Evolutionary conservation across 2,329 filamentous ascomycete species (phyloP), one percentile per base, ranked within the genome.

Genomic region (Penicillium sp.): DNA sequence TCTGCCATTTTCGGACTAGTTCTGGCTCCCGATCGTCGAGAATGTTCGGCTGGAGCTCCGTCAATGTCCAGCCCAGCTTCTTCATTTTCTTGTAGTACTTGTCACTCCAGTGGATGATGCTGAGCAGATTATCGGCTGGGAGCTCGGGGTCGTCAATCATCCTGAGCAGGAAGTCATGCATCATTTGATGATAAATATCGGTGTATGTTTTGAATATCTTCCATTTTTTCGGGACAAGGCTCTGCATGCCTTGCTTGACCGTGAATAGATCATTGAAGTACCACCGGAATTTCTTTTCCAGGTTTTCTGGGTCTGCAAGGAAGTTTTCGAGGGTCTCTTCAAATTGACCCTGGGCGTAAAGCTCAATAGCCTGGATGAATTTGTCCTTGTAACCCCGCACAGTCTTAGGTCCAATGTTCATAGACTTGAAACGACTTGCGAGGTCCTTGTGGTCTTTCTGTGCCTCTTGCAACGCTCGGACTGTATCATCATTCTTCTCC

Each of bases 261-360:
- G 91, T 91, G 73, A 95, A 96, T 36, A 99, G 83, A 72, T 99
- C 93, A 77, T 97, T 97, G 78, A 97, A 99, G 75, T 87, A 99
- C 94, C 94, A 99, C 68, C 89, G 89, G 75, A 96, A 85, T 62
- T 84, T 86, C 78, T 96, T 96, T 61, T 95, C 90, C 44, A 99
- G 80, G 66, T 84, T 86, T 47, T 87, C 83, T 0, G 94, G 90
- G 68, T 97, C 91, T 36, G 88, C 88, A 50, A 93, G 77, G 72
- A 99, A 97, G 44, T 86, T 83, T 51, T 88, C 84, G 56, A 86
- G 84, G 38, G 86, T 83, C 56, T 85, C 80, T 12, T 86, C 84
- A 65, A 97, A 91, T 67, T 93, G 88, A 42, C 82, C 83, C 68
- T 89, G 82, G 7, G 88, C 89, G 60, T 85, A 87, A 56, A 87